Evolutionary conservation across 225 moss, liverwort and hornwort genomes (phyloP), one percentile per base, ranked within the genome.

Genomic region (Sphagnum tenellum): DNA sequence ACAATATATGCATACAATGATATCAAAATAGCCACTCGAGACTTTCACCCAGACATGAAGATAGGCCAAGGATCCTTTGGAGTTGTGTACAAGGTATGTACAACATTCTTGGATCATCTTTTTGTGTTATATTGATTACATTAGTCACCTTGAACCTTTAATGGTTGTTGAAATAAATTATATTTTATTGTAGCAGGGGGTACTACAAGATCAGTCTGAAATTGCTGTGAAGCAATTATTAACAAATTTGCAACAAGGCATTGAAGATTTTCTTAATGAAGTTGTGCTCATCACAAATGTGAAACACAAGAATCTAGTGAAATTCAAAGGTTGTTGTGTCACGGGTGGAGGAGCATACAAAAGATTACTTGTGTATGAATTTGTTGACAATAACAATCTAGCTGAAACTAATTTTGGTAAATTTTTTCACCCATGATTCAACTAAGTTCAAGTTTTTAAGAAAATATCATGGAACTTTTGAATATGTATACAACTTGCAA

Each of bases 311-410:
- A 76, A 88, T 71, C 54, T 85, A 54, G 72, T 85, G 68, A 79
- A 88, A 59, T 70, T 88, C 4, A 88, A 82, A 72, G 88, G 88
- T 44, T 88, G 88, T 63, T 82, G 82, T 55, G 59, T 88, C 8
- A 72, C 66, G 62, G 80, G 78, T 48, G 75, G 29, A 29, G 29
- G 29, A 29, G 29, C 29, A 29, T 1, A 80, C 12, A 68, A 85
- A 65, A 73, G 85, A 44, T 12, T 89, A 14, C 70, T 89, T 9
- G 89, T 89, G 45, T 81, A 89, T 49, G 89, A 83, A 64, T 89
- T 81, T 69, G 82, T 80, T 13, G 70, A 82, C 64, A 86, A 89
- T 47, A 72, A 76, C 46, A 80, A 86, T 56, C 76, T 89, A 44
- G 86, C 82, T 9, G 76, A 80, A 69, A 81, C 85, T 59, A 71